Percentiles rank a stretch among this genome's conserved stretches.
These are phyloP conservation scores for Teunomyces barrocoloradensis DNA, from an alignment of 805 yeast species.

Conservation along the genomic window DNA sequence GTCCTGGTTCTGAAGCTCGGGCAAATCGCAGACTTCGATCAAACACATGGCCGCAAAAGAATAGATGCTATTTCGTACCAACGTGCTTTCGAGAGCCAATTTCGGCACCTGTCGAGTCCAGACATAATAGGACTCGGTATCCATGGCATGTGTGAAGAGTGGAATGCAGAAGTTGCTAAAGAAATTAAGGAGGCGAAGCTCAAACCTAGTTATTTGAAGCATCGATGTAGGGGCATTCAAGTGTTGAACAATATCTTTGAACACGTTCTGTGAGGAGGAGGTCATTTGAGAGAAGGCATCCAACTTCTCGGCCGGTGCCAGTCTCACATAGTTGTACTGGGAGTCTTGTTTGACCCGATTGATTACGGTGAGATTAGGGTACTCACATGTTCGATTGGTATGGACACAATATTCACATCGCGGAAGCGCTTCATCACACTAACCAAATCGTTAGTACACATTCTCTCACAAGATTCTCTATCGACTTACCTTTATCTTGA, in stretches of 20 bases:
- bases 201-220: slow-evolving; percentile 20
- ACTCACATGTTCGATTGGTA: slow-evolving; percentile 22
- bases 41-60: slow-evolving; percentile 19
- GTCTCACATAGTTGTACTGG: too few relatives aligned
- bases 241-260: neutral
- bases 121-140: slow-evolving; percentile 15
- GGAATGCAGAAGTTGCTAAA: slow-evolving; percentile 28
- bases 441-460: slow-evolving; percentile 10
- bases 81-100: slow-evolving; percentile 19
- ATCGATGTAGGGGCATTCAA: slow-evolving; percentile 17
- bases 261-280: neutral
- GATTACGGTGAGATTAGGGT: neutral
- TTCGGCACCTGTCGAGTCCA: slow-evolving; percentile 28
- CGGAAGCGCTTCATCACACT: slow-evolving; percentile 33
- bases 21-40: slow-evolving; percentile 12
- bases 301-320: slow-evolving; percentile 13
- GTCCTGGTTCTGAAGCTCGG: slow-evolving; percentile 17
- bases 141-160: slow-evolving; percentile 22
- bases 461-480: too few relatives aligned
- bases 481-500: slow-evolving; percentile 29
- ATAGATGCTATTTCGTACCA: slow-evolving; percentile 25
- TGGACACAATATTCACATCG: slow-evolving; percentile 32
- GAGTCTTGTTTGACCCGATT: too few relatives aligned
- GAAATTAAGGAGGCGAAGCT: slow-evolving; percentile 24
- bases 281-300: neutral